These are phyloP conservation scores for Batrachochytrium dendrobatidis DNA, from an alignment of 371 early-diverging fungal species.

Conservation along the genomic window DNA sequence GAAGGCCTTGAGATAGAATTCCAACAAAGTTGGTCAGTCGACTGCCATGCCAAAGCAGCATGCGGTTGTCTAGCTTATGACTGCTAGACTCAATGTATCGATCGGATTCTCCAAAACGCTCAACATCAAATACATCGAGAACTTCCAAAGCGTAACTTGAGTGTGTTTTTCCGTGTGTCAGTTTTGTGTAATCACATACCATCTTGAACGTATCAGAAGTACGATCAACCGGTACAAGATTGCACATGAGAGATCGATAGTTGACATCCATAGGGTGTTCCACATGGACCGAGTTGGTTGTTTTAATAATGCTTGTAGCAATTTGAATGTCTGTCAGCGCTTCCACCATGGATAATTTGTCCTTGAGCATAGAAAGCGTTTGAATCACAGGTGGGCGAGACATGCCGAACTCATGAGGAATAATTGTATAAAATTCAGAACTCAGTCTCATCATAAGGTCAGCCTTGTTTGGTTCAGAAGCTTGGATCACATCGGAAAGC, in stretches of 20 bases:
- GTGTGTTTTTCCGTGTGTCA: conserved; percentile 49
- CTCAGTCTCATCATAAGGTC: conserved; percentile 24
- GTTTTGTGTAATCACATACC: conserved; percentile 40
- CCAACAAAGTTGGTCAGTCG: conserved; percentile 56
- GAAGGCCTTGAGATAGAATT: conserved; percentile 53
- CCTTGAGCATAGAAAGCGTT: conserved; percentile 26
- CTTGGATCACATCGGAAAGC: conserved; percentile 35
- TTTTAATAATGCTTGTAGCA: conserved; percentile 43
- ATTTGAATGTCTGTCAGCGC: conserved; percentile 52
- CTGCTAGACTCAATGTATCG: conserved; percentile 23
- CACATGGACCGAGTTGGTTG: conserved; percentile 20
- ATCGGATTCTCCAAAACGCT: conserved; percentile 38
- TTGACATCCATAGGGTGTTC: conserved; percentile 46
- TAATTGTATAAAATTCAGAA: conserved; percentile 49
- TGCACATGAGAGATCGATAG: conserved; percentile 40
- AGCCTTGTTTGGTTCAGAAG: background rate
- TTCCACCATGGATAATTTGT: conserved; percentile 54
- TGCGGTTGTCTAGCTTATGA: conserved; percentile 37
- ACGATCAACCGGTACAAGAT: conserved; percentile 40
- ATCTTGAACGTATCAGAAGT: conserved; percentile 40
- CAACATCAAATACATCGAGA: conserved; percentile 44
- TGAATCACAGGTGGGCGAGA: conserved; percentile 41
- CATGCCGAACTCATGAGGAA: conserved; percentile 52
- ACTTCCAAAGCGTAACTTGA: conserved; percentile 29
- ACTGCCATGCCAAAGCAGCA: conserved; percentile 55